A percentile compares a stretch with the other conserved stretches of the same genome.
phyloP scores from a whole-genome alignment of 257 asterid species.

The Capsicum chinense region DNA sequence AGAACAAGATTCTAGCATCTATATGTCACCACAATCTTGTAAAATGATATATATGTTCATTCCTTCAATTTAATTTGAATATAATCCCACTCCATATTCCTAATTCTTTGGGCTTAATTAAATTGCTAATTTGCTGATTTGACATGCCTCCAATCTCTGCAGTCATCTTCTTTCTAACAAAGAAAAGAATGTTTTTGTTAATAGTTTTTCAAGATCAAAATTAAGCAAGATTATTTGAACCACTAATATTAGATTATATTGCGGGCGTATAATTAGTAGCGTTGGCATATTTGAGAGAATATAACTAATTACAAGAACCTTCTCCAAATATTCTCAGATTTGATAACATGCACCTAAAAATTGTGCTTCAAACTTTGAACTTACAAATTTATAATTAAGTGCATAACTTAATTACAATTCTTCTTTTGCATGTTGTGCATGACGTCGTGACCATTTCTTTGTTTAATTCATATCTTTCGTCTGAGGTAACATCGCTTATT shows the following conservation, averaged over 20 bases:
- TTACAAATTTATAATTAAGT: neutral
- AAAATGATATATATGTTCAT: neutral
- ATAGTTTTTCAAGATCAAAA: neutral
- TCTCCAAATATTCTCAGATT: neutral
- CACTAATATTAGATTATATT: neutral
- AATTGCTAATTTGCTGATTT: neutral
- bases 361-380: neutral
- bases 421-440: neutral
- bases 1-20: slow-evolving; percentile 3
- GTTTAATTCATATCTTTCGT: neutral
- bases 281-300: neutral
- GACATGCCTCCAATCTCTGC: neutral
- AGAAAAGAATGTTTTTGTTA: neutral
- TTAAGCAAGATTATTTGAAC: neutral
- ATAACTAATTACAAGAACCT: neutral
- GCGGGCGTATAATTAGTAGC: neutral
- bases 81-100: neutral
- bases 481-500: neutral
- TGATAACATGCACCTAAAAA: neutral
- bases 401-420: neutral
- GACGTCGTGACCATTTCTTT: neutral
- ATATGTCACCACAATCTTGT: neutral
- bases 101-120: neutral
- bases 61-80: neutral
- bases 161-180: neutral